Base-by-base conservation (phyloP, 306 rosid species). In the Morella rubra region DNA sequence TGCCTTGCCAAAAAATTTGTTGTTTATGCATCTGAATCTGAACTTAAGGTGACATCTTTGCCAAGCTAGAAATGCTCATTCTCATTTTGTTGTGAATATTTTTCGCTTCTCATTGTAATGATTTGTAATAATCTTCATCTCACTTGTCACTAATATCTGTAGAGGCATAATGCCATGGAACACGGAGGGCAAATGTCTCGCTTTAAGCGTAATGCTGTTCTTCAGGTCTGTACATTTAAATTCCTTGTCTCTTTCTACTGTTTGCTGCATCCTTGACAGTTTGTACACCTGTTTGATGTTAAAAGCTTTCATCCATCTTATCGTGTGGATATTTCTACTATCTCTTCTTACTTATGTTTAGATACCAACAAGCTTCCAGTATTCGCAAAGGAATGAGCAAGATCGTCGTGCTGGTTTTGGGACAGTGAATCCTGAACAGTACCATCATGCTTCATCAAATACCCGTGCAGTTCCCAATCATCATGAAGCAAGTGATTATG, bases 1-100 rank as follows among this genome's bases (percentile, higher is more conserved):
- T 88, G 91, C 66, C 87, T 88, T 37, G 64, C 79, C 16, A 88
- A 85, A 75, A 88, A 88, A 80, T 88, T 88, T 84, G 22, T 88
- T 24, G 91, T 88, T 62, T 88, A 85, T 70, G 77, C 75, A 20
- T 72, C 89, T 56, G 91, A 88, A 79, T 61, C 80, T 8, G 89
- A 85, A 62, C 80, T 88, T 79, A 88, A 88, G 91, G 91, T 88
- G 74, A 85, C 49, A 20, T 79, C 52, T 66, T 78, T 60, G 67
- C 18, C 3, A 6, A 14, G n/a, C 67, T 24, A 27, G 5, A 24
- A 41, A 18, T 73, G 44, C 20, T 16, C 8, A 51, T 53, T 67
- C n/a, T 40, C n/a, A 27, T 67, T 65, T 64, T 44, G 13, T 73
- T 13, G 68, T 53, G 8, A 45, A 69, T 60, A 6, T 71, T 3